Evolutionary conservation across 2,329 filamentous ascomycete species (phyloP).

Genomic region (Diaporthe sp.): DNA sequence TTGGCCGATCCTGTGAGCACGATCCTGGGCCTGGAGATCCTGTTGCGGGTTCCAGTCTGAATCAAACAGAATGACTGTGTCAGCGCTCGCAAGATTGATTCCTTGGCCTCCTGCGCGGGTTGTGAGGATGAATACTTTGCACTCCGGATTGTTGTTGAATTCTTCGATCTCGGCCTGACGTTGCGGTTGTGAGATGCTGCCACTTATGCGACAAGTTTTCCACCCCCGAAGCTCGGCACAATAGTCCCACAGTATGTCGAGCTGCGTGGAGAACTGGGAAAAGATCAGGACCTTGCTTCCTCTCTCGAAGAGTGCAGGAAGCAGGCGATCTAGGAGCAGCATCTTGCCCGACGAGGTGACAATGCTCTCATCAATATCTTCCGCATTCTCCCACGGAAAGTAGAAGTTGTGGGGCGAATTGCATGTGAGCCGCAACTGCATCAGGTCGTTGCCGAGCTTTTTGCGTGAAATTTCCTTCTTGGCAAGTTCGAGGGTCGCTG

Average conservation of each 20-base stretch:
- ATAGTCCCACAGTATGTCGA: constrained; percentile 92
- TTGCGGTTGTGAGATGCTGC: constrained; percentile 81
- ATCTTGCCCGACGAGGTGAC: constrained; percentile 95
- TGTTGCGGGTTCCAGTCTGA: constrained; percentile 95
- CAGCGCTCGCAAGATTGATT: constrained; percentile 92
- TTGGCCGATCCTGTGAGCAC: constrained; percentile 94
- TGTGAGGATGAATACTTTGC: constrained; percentile 86
- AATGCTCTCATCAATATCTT: constrained; percentile 81
- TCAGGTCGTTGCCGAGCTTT: constrained; percentile 91
- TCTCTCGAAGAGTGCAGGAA: constrained; percentile 78
- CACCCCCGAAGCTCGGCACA: constrained; percentile 81
- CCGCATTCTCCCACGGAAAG: constrained; percentile 79
- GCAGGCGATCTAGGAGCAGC: constrained; percentile 88
- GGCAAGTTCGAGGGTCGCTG: constrained; percentile 79
- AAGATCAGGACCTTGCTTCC: constrained; percentile 96
- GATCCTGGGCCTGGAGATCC: constrained; percentile 95
- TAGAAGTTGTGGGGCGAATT: constrained; percentile 98
- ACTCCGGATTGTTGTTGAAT: constrained; percentile 76
- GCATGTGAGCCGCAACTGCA: constrained; percentile 92
- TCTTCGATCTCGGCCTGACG: constrained; percentile 78
- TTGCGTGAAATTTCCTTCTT: constrained; percentile 91
- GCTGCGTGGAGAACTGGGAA: constrained; percentile 94
- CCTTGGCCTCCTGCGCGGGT: constrained; percentile 94
- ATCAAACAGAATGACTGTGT: constrained; percentile 94
- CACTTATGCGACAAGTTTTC: constrained; percentile 91